phyloP scores from a whole-genome alignment of 2,329 filamentous ascomycete genomes.

The Calonectria fujianensis region DNA sequence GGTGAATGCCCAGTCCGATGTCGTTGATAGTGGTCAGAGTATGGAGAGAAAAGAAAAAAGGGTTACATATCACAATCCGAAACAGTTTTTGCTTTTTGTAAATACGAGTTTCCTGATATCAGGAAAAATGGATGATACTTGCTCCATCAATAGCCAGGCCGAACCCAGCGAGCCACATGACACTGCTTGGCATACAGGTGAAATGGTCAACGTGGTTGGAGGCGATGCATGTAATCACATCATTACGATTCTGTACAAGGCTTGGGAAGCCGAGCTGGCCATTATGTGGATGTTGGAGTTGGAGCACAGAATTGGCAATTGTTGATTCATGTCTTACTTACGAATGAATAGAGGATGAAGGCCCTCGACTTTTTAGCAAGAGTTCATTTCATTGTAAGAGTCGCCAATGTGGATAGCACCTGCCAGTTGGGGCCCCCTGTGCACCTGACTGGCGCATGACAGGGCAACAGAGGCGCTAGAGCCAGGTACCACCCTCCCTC shows the following conservation, averaged over 20 bases:
- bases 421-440: constrained; percentile 21
- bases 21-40: neutral
- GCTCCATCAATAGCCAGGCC: neutral
- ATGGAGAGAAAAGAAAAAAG: neutral
- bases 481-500: constrained; percentile 23
- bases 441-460: constrained; percentile 29
- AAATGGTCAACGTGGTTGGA: too few relatives aligned
- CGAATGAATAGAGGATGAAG: neutral
- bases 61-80: neutral
- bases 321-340: too few relatives aligned
- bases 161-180: neutral
- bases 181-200: neutral
- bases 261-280: neutral
- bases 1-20: neutral
- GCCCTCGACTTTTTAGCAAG: neutral
- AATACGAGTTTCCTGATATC: neutral
- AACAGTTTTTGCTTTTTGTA: neutral
- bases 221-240: neutral
- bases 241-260: neutral
- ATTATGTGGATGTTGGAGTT: neutral
- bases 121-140: neutral
- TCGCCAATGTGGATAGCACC: neutral
- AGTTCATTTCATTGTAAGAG: neutral
- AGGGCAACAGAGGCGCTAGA: constrained; percentile 24
- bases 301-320: neutral